Evolutionary conservation across 2,329 filamentous ascomycete genomes (phyloP).

Genomic region (Apiospora koreana): DNA sequence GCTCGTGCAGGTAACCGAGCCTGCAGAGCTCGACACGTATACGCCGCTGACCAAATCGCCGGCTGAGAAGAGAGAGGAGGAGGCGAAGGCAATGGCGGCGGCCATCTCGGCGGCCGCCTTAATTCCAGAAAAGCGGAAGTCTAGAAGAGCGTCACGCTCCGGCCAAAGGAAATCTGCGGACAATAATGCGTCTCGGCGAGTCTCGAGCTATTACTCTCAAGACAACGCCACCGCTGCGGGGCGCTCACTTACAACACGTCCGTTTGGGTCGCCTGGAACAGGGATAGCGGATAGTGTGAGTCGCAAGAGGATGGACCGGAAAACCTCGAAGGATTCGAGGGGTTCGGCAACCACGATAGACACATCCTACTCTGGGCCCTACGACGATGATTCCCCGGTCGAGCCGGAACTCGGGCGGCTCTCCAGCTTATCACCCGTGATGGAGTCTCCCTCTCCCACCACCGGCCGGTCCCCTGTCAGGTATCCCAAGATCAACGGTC

Average conservation of each 20-base stretch:
- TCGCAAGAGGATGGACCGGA: constrained; percentile 24
- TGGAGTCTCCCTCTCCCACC: constrained; percentile 43
- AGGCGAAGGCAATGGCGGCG: constrained; percentile 23
- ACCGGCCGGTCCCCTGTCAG: constrained; percentile 34
- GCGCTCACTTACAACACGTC: background rate
- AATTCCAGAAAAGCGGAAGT: constrained; percentile 23
- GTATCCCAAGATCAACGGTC: constrained; percentile 31
- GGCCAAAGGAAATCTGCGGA: constrained; percentile 18
- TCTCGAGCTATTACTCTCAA: constrained; percentile 41
- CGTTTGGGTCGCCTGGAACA: background rate
- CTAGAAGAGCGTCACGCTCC: constrained; percentile 33
- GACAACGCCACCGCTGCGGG: constrained; percentile 22
- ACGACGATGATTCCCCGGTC: constrained; percentile 35
- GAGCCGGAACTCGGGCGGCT: constrained; percentile 29
- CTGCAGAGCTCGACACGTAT: constrained; percentile 30
- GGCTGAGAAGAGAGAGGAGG: constrained; percentile 29
- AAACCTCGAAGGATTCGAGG: constrained; percentile 31
- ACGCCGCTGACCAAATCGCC: constrained; percentile 33
- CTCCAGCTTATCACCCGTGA: constrained; percentile 48
- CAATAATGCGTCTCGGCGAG: constrained; percentile 24
- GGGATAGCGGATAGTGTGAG: constrained; percentile 13
- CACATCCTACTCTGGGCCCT: constrained; percentile 24
- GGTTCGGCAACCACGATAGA: constrained; percentile 42
- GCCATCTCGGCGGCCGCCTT: constrained; percentile 25
- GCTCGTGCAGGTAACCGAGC: constrained; percentile 20